Evolutionary conservation across 2,329 filamentous ascomycete genomes (phyloP).

Genomic region (Colletotrichum liriopes): DNA sequence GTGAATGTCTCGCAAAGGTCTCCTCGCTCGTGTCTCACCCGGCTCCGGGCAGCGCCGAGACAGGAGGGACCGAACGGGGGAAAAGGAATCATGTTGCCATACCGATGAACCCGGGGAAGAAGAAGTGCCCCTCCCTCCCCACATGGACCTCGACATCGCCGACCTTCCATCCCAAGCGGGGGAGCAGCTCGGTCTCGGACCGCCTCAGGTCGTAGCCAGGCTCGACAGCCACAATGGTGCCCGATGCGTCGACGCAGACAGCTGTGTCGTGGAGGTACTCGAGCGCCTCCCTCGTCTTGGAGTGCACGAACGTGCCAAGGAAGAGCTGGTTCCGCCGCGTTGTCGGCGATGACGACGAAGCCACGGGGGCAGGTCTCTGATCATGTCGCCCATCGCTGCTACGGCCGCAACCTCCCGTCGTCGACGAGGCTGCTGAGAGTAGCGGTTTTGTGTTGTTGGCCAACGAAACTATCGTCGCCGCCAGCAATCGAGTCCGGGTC

Average conservation of each 20-base stretch:
- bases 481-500: neutral
- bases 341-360: constrained; percentile 4
- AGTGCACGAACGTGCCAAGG: constrained; percentile 70
- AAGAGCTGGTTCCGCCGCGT: constrained; percentile 60
- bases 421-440: neutral
- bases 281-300: constrained; percentile 63
- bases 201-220: constrained; percentile 50
- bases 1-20: neutral
- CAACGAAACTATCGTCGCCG: neutral
- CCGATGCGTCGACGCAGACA: constrained; percentile 65
- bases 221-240: constrained; percentile 67
- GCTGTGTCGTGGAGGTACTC: constrained; percentile 67
- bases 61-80: neutral
- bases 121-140: constrained; percentile 73
- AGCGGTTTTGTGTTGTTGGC: neutral
- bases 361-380: constrained; percentile 29
- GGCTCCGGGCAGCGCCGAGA: neutral
- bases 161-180: constrained; percentile 62
- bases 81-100: constrained; percentile 46
- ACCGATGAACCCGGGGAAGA: constrained; percentile 89
- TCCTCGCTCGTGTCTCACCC: neutral
- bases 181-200: constrained; percentile 54
- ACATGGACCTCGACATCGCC: constrained; percentile 56
- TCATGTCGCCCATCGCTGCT: constrained; percentile 39
- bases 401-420: neutral